phyloP scores from a whole-genome alignment of 1,139 yeast species.

The Arxiozyma bovina region DNA sequence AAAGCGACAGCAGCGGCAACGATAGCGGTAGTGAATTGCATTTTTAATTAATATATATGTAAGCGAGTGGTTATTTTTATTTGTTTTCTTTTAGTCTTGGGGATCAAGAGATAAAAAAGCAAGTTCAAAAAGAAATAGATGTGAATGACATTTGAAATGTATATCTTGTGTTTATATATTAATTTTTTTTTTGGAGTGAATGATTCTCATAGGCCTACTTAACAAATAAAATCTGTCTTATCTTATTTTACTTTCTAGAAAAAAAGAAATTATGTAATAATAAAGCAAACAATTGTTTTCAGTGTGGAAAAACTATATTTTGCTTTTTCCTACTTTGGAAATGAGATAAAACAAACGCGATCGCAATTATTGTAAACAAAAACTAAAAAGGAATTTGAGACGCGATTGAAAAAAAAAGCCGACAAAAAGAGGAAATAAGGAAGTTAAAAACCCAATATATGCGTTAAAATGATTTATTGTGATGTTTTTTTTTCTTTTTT shows the following conservation, averaged over 20 bases:
- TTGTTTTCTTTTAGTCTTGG: background rate
- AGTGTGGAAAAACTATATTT: too few relatives aligned
- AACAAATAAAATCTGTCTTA: background rate
- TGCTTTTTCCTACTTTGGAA: background rate
- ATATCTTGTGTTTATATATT: background rate
- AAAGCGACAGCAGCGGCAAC: slow-evolving; percentile 17
- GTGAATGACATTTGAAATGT: background rate
- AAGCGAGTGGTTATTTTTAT: background rate
- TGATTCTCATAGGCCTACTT: background rate
- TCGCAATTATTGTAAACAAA: background rate
- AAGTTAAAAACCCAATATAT: too few relatives aligned
- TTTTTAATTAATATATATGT: background rate
- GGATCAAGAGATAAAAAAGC: background rate
- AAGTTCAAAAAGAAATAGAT: too few relatives aligned
- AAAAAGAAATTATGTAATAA: background rate
- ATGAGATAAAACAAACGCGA: background rate
- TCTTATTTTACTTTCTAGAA: background rate
- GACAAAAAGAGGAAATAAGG: too few relatives aligned
- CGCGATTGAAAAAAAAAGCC: background rate
- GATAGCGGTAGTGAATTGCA: slow-evolving; percentile 14
- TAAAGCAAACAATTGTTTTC: background rate
- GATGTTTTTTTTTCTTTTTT: background rate
- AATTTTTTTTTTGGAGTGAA: too few relatives aligned
- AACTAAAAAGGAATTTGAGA: background rate
- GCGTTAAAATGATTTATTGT: background rate